Base-by-base conservation (phyloP, 2,329 filamentous ascomycete species). In the Hypoxylon sp. region DNA sequence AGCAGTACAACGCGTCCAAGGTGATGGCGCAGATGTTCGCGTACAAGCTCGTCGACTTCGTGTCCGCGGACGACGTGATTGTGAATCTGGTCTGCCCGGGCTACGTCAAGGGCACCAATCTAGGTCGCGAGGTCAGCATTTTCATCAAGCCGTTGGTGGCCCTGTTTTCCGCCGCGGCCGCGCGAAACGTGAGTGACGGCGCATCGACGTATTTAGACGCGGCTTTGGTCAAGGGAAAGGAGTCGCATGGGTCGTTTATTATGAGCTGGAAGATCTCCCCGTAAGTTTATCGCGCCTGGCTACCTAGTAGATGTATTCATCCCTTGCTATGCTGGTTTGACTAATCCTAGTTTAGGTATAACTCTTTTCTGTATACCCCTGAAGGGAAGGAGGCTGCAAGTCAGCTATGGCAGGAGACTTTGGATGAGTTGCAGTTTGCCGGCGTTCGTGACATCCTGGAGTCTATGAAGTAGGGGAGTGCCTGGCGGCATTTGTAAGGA, bases 211-310 rank as follows among this genome's bases (percentile, higher is more conserved):
- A 76, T 57, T 47, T 81, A 1, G 75, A 82, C 59, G 78, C 78
- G 0, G 67, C 64, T 0, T 67, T 75, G 0, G 66, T 69, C 0
- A 72, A 80, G 43, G 79, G 78, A 0, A 71, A 69, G 31, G 77
- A 80, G 59, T 76, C 75, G 0, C 79, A 83, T 59, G 78, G 78
- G 0, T 76, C 73, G 32, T 80, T 76, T 51, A 29, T 81, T 1
- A 77, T 75, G 70, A 73, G 74, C 36, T 80, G 76, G 71, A 63
- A 74, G 5, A 72, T 79, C 12, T 55, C 60, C 3, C 73, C 76
- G 73, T 79, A 64, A 73, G 76, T 70, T 34, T 15, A 26, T n/a
- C n/a, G n/a, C n/a, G n/a, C n/a, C n/a, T n/a, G n/a, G n/a, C n/a
- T n/a, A n/a, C n/a, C n/a, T n/a, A n/a, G n/a, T n/a, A n/a, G n/a